Conservation (phyloP, 768 basidiomycete genomes). For the Boletus eberwhitei region DNA sequence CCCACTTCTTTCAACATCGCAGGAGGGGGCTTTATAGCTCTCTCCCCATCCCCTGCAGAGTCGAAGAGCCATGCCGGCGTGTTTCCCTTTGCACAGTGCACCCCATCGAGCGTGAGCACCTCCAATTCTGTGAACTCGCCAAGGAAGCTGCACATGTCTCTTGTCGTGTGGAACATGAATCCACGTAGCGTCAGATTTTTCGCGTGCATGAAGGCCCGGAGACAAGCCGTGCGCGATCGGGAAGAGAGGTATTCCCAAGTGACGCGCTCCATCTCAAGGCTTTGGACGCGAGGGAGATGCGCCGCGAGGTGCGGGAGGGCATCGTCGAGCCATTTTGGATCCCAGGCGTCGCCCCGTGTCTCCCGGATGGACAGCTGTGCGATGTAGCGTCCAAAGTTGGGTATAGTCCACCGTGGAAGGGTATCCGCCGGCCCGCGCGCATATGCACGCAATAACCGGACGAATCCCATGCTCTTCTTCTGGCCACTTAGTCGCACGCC, state of each 20-base stretch:
- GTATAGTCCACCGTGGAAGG: constrained; percentile 34
- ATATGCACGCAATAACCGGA: constrained; percentile 20
- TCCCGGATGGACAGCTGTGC: constrained; percentile 26
- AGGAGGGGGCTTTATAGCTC: constrained; percentile 14
- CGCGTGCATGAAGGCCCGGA: constrained; percentile 21
- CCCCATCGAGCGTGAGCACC: constrained; percentile 28
- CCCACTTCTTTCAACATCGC: constrained; percentile 25
- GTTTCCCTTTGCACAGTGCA: constrained; percentile 23
- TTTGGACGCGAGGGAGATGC: constrained; percentile 20
- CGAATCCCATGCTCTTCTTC: constrained; percentile 20
- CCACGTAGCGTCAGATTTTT: constrained; percentile 21
- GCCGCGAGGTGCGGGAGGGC: constrained; percentile 23
- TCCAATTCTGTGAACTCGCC: constrained; percentile 28
- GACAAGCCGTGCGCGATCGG: constrained; percentile 23
- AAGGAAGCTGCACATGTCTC: constrained; percentile 28
- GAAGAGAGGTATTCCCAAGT: constrained; percentile 34
- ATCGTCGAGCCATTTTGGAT: constrained; percentile 33
- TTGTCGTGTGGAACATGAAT: constrained; percentile 25
- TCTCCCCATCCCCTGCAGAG: constrained; percentile 5
- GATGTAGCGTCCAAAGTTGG: constrained; percentile 58
- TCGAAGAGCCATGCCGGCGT: constrained; percentile 12
- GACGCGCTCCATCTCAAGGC: constrained; percentile 28
- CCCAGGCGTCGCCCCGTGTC: constrained; percentile 31
- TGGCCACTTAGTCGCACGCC: constrained; percentile 17
- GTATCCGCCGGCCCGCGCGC: constrained; percentile 27